phyloP scores from a whole-genome alignment of 108 stramenopile genomes.

The Fragilariopsis cylindrus region DNA sequence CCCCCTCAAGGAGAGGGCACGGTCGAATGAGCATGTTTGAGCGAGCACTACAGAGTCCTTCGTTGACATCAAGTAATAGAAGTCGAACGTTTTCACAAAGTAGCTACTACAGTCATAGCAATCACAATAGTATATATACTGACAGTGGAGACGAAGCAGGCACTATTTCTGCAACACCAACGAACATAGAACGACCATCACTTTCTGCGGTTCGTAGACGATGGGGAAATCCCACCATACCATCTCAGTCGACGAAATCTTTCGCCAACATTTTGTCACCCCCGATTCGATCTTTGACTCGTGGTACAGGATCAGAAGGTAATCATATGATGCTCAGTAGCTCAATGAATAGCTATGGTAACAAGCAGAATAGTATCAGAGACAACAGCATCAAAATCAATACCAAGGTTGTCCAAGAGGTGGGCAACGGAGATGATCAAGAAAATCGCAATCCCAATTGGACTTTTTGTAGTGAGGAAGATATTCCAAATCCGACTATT shows the following conservation, averaged over 20 bases:
- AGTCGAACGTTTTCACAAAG: constrained; percentile 8
- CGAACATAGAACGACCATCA: background rate
- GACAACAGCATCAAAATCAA: background rate
- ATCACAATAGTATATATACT: background rate
- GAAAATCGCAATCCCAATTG: constrained; percentile 34
- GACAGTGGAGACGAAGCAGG: background rate
- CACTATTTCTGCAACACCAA: background rate
- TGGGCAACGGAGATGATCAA: background rate
- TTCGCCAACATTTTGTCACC: constrained; percentile 38
- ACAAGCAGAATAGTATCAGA: constrained; percentile 10
- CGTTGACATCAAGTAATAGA: background rate
- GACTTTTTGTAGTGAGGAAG: constrained; percentile 27
- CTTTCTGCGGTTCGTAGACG: constrained; percentile 34
- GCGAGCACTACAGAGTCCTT: constrained; percentile 21
- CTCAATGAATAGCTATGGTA: constrained; percentile 14
- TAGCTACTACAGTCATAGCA: constrained; percentile 12
- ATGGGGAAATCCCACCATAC: constrained; percentile 44
- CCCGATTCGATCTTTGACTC: constrained; percentile 42
- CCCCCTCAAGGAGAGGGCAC: background rate
- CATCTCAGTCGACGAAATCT: background rate
- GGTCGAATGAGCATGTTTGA: constrained; percentile 38
- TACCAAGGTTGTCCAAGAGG: background rate
- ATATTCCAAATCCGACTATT: constrained; percentile 54
- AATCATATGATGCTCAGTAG: constrained; percentile 13
- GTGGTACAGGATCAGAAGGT: constrained; percentile 10